phyloP scores from a whole-genome alignment of 768 basidiomycete species.

The Lactarius sp. region DNA sequence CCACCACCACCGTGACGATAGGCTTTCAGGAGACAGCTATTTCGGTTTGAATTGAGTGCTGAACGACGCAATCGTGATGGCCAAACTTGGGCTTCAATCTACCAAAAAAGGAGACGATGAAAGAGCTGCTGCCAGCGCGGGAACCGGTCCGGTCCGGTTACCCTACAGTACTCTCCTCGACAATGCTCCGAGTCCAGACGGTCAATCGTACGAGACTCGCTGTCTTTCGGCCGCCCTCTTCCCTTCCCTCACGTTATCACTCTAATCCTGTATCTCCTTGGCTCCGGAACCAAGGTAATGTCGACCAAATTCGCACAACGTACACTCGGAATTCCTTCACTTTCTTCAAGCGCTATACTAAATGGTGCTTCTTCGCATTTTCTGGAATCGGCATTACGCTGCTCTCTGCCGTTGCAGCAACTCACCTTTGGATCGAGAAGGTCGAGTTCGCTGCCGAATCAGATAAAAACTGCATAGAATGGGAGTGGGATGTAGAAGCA shows the following conservation, averaged over 20 bases:
- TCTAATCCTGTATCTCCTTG: constrained; percentile 16
- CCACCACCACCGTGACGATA: too few relatives aligned
- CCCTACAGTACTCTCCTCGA: too few relatives aligned
- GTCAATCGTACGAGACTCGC: neutral
- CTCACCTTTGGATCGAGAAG: constrained; percentile 63
- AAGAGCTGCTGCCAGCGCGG: too few relatives aligned
- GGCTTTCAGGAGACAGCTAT: too few relatives aligned
- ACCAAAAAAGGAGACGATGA: too few relatives aligned
- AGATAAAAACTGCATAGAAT: constrained; percentile 50
- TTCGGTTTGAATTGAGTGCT: too few relatives aligned
- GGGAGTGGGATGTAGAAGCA: constrained; percentile 64
- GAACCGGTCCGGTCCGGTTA: too few relatives aligned
- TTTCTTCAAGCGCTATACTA: constrained; percentile 44
- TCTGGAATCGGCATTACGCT: constrained; percentile 42
- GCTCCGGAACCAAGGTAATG: constrained; percentile 14
- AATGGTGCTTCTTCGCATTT: constrained; percentile 45
- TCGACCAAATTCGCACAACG: constrained; percentile 35
- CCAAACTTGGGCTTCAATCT: too few relatives aligned
- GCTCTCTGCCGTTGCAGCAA: constrained; percentile 46
- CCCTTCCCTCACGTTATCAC: neutral
- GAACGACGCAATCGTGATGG: too few relatives aligned
- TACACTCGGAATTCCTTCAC: constrained; percentile 40
- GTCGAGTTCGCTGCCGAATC: constrained; percentile 43
- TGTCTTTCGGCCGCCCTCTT: neutral
- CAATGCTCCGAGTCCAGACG: neutral